Percentiles rank a stretch among this genome's conserved stretches.
Evolutionary conservation across 306 rosid species (phyloP).

Genomic region (Cercis canadensis): DNA sequence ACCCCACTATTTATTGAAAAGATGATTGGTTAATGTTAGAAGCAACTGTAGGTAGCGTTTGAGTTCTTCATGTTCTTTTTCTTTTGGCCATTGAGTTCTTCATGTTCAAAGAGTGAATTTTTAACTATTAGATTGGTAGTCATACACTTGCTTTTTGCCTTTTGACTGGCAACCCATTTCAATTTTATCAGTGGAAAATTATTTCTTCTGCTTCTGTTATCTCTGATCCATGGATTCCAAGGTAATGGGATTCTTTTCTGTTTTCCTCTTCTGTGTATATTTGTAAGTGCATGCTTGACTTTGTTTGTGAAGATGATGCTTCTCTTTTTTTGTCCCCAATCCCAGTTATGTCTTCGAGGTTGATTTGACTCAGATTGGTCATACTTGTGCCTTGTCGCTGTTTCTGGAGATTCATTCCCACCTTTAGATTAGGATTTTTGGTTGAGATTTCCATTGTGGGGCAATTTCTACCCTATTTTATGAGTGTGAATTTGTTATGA

Average conservation of each 20-base stretch:
- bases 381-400: background rate
- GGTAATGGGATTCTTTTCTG: background rate
- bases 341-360: background rate
- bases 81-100: background rate
- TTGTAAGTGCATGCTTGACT: background rate
- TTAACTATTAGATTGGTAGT: background rate
- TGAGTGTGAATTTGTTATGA: background rate
- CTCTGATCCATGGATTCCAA: constrained; percentile 3
- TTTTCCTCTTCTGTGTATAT: background rate
- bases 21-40: no score
- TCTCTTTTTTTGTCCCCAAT: background rate
- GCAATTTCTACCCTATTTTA: background rate
- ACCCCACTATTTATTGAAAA: no score
- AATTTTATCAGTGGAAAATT: background rate
- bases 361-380: background rate
- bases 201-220: background rate
- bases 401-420: constrained; percentile 20
- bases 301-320: background rate
- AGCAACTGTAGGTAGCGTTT: no score
- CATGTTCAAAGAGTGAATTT: constrained; percentile 19
- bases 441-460: constrained; percentile 5
- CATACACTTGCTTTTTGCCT: background rate
- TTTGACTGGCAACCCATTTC: constrained; percentile 23
- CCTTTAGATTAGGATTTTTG: background rate
- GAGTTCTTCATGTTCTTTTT: no score